A percentile compares a stretch with the other conserved stretches of the same genome.
These are phyloP conservation scores for Ganoderma sp. DNA, from an alignment of 1,284 basidiomycete genomes.

Conservation along the genomic window DNA sequence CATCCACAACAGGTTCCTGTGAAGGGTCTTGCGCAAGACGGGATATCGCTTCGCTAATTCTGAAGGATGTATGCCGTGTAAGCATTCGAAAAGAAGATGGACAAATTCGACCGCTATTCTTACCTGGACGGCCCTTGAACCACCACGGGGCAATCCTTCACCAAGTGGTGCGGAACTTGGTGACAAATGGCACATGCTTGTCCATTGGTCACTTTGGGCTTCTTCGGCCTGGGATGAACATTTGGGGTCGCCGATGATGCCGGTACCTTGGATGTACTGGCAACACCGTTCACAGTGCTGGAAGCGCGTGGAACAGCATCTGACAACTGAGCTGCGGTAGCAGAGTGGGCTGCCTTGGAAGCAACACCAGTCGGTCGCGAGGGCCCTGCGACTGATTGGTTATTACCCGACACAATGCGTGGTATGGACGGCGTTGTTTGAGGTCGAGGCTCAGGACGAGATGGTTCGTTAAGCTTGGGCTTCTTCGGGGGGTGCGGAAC, in stretches of 20 bases:
- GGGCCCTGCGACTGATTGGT: conserved; percentile 21
- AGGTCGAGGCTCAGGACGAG: conserved; percentile 8
- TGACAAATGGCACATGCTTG: conserved; percentile 54
- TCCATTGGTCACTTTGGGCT: conserved; percentile 40
- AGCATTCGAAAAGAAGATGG: conserved; percentile 5
- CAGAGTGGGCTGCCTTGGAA: neutral
- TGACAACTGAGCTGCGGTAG: conserved; percentile 21
- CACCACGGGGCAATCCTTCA: conserved; percentile 60
- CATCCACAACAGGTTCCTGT: conserved; percentile 45
- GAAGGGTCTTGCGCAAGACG: conserved; percentile 52
- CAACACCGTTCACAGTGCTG: conserved; percentile 20
- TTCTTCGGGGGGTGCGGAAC: conserved; percentile 21
- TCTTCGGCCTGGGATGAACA: conserved; percentile 46
- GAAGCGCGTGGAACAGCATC: conserved; percentile 14
- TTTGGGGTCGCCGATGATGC: conserved; percentile 39
- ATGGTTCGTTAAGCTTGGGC: conserved; percentile 18
- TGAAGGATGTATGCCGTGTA: conserved; percentile 5
- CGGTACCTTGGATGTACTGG: conserved; percentile 46
- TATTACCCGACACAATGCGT: conserved; percentile 2
- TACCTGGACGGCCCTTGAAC: conserved; percentile 57
- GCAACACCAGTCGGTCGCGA: conserved; percentile 17
- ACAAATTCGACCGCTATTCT: conserved; percentile 14
- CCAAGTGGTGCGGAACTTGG: conserved; percentile 48
- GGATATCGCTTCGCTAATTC: conserved; percentile 43
- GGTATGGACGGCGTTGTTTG: neutral